Conservation (phyloP, 169 alveolate genomes). For the Plasmodium coatneyi region DNA sequence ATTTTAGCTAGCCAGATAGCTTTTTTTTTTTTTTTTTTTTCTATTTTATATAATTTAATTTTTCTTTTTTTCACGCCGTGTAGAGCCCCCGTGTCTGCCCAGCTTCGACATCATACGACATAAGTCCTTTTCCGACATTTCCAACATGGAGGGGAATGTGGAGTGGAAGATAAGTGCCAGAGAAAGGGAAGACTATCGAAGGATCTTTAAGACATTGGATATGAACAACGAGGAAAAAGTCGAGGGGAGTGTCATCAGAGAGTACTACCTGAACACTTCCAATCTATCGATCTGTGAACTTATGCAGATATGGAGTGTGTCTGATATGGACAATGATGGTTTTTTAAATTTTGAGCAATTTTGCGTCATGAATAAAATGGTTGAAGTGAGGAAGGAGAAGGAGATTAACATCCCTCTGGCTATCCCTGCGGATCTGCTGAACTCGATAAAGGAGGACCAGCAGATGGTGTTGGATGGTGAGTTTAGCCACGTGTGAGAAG, state of each 20-base stretch:
- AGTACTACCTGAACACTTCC: slow-evolving; percentile 55
- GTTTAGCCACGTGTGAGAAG: background rate
- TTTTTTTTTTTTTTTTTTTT: background rate
- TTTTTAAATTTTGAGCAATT: slow-evolving; percentile 48
- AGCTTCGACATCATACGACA: slow-evolving; percentile 63
- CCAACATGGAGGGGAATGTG: slow-evolving; percentile 33
- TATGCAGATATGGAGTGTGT: slow-evolving; percentile 64
- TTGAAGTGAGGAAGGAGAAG: slow-evolving; percentile 36
- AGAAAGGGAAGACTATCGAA: slow-evolving; percentile 33
- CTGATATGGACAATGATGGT: slow-evolving; percentile 71
- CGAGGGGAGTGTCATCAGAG: slow-evolving; percentile 44
- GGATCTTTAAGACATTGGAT: slow-evolving; percentile 45
- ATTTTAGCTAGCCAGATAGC: too few species aligned
- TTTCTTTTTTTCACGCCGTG: background rate
- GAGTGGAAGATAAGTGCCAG: slow-evolving; percentile 20
- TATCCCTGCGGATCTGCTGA: slow-evolving; percentile 15
- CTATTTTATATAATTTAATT: too few species aligned
- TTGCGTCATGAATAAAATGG: slow-evolving; percentile 66
- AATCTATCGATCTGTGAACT: slow-evolving; percentile 56
- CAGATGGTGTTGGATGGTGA: slow-evolving; percentile 6
- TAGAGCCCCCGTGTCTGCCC: slow-evolving; percentile 59
- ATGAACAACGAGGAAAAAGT: slow-evolving; percentile 54
- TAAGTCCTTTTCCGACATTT: slow-evolving; percentile 64
- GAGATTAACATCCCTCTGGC: slow-evolving; percentile 49
- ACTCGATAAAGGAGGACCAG: slow-evolving; percentile 5